phyloP scores from a whole-genome alignment of 129 eudicot species.

The Escallonia rubra region DNA sequence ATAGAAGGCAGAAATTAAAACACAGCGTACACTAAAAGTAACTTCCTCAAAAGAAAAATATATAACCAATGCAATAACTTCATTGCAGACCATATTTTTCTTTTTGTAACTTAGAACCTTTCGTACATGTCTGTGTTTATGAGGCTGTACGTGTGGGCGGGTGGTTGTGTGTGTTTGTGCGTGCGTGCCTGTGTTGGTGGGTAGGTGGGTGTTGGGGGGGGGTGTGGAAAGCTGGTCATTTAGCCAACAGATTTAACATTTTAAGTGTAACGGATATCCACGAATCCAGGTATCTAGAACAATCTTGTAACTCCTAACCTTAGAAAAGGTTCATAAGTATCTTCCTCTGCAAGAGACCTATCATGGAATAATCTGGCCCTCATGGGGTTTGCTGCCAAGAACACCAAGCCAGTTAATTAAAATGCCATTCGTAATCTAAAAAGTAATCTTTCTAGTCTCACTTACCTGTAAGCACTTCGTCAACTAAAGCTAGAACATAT shows the following conservation, averaged over 20 bases:
- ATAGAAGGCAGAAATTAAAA: background rate
- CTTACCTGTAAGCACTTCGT: conserved; percentile 82
- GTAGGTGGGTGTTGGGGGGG: background rate
- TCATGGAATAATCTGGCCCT: conserved; percentile 81
- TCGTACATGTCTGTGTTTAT: background rate
- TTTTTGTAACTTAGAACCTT: background rate
- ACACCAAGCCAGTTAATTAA: conserved; percentile 10
- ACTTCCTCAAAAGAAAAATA: background rate
- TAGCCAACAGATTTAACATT: background rate
- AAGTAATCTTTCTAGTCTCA: background rate
- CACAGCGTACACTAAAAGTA: background rate
- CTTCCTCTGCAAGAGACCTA: conserved; percentile 64
- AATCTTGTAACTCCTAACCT: conserved; percentile 34
- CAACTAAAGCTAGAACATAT: conserved; percentile 81
- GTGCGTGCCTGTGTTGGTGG: too few relatives aligned
- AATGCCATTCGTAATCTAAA: conserved; percentile 12
- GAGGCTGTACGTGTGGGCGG: background rate
- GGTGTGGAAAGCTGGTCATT: background rate
- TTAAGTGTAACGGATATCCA: background rate
- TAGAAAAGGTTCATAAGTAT: conserved; percentile 83
- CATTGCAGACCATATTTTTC: background rate
- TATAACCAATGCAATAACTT: background rate
- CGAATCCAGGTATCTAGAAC: background rate
- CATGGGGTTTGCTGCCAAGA: conserved; percentile 63
- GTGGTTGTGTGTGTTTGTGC: too few relatives aligned